Evolutionary conservation across 2,329 filamentous ascomycete genomes (phyloP).

Genomic region (Verticillium tricorpus): DNA sequence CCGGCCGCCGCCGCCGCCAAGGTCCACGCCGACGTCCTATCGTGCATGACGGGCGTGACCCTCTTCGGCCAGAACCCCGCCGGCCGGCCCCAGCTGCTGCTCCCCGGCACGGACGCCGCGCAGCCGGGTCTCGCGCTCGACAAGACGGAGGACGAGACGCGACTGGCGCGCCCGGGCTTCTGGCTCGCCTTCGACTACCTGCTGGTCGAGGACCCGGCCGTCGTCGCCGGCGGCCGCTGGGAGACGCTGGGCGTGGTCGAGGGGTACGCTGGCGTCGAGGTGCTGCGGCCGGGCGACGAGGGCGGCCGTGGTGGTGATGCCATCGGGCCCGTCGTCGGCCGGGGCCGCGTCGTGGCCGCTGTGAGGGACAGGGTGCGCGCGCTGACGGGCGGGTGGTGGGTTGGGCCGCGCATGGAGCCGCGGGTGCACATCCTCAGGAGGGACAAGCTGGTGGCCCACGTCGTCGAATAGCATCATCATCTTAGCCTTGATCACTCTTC

Average conservation of each 20-base stretch:
- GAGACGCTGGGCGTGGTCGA: constrained; percentile 51
- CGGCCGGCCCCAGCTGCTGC: constrained; percentile 29
- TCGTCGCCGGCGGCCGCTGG: constrained; percentile 46
- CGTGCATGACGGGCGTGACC: constrained; percentile 66
- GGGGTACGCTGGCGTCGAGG: constrained; percentile 55
- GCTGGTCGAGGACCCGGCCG: constrained; percentile 48
- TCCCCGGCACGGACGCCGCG: constrained; percentile 10
- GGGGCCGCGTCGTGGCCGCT: constrained; percentile 33
- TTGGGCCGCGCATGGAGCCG: constrained; percentile 57
- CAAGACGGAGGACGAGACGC: constrained; percentile 53
- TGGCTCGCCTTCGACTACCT: constrained; percentile 63
- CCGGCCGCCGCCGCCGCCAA: constrained; percentile 27
- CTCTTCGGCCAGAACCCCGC: constrained; percentile 53
- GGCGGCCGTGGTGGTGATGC: constrained; percentile 16
- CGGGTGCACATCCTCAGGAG: constrained; percentile 45
- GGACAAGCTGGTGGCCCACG: not conserved
- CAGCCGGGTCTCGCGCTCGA: constrained; percentile 32
- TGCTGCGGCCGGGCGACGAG: constrained; percentile 43
- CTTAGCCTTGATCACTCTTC: too few species aligned
- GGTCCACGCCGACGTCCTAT: constrained; percentile 61
- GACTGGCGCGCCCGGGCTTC: constrained; percentile 45
- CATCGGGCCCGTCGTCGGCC: constrained; percentile 34
- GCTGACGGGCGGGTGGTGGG: constrained; percentile 58
- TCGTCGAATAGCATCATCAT: not conserved
- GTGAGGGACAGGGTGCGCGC: constrained; percentile 36